Conservation (phyloP, 306 rosid species). For the Lagenaria siceraria region DNA sequence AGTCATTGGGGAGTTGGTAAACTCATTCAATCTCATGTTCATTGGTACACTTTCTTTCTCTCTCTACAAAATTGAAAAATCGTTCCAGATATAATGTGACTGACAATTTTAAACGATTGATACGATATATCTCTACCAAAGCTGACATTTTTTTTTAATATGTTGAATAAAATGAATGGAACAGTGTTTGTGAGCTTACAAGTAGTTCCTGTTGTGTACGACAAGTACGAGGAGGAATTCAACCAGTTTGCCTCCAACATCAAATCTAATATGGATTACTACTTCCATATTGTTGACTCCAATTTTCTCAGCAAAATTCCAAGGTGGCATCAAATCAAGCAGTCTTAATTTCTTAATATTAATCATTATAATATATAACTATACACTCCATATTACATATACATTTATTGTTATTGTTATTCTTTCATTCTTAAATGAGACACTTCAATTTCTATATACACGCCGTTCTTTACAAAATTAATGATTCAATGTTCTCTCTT, state of each 20-base stretch:
- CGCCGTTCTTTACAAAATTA: no score
- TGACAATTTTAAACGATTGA: no score
- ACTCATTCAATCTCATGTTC: slow-evolving; percentile 28
- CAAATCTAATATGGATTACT: neutral
- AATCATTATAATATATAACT: no score
- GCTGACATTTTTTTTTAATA: neutral
- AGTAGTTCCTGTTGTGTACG: neutral
- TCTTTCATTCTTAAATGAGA: no score
- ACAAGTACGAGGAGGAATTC: neutral
- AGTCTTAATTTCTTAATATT: neutral
- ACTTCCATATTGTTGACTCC: neutral
- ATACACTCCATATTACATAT: no score
- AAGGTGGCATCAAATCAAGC: neutral
- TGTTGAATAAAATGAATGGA: neutral
- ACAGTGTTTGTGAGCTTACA: neutral
- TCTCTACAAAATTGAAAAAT: no score
- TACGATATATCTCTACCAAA: no score
- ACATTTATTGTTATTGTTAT: no score
- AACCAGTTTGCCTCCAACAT: neutral
- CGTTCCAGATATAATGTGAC: no score
- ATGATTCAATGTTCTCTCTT: no score
- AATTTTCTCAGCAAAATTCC: slow-evolving; percentile 1
- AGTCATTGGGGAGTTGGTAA: slow-evolving; percentile 19
- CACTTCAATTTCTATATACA: no score
- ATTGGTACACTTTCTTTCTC: slow-evolving; percentile 14